These are phyloP conservation scores for Colletotrichum phormii DNA, from an alignment of 2,329 filamentous ascomycete genomes.

Conservation along the genomic window DNA sequence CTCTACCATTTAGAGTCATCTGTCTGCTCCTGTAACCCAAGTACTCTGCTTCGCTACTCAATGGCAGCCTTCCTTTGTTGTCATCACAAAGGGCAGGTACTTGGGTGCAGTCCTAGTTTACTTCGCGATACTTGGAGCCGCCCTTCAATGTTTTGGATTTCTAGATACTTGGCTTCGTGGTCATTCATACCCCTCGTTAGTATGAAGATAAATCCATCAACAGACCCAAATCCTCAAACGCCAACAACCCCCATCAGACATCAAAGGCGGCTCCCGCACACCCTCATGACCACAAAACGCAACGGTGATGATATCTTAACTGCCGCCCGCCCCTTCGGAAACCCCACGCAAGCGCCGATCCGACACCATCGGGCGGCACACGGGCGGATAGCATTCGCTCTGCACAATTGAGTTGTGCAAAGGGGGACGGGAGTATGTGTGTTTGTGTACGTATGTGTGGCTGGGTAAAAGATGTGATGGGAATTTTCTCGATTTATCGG, in stretches of 20 bases:
- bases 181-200: not conserved
- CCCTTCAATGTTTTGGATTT: not conserved
- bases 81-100: no score
- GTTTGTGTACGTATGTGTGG: not conserved
- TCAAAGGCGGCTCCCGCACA: conserved; percentile 4
- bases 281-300: not conserved
- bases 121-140: not conserved
- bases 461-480: conserved; percentile 3
- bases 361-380: conserved; percentile 6
- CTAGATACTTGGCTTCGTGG: not conserved
- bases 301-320: not conserved
- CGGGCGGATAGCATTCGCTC: conserved; percentile 19
- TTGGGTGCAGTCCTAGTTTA: not conserved
- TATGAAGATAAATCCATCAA: not conserved
- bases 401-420: conserved; percentile 18
- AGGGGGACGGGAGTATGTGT: not conserved
- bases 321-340: not conserved
- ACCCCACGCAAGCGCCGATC: conserved; percentile 15
- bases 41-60: no score
- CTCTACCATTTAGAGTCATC: no score
- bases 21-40: no score
- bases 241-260: not conserved
- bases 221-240: not conserved
- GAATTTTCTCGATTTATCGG: not conserved
- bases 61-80: no score